phyloP scores from a whole-genome alignment of 2,329 filamentous ascomycete genomes.

The Colletotrichum viniferum region DNA sequence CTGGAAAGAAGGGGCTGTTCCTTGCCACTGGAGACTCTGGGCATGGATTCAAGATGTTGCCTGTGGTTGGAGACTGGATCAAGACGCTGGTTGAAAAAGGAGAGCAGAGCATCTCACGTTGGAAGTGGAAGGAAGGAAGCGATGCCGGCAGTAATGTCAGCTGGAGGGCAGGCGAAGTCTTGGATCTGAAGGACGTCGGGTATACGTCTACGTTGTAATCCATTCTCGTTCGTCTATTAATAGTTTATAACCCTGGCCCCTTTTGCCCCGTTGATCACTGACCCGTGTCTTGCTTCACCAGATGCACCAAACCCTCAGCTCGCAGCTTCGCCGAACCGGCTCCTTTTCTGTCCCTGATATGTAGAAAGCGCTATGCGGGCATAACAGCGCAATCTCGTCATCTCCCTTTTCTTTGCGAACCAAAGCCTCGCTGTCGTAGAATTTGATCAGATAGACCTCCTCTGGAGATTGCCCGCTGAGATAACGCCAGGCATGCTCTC shows the following conservation, averaged over 20 bases:
- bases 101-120: slow-evolving; percentile 46
- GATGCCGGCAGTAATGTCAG: slow-evolving; percentile 32
- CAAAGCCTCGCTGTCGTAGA: slow-evolving; percentile 10
- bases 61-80: slow-evolving; percentile 57
- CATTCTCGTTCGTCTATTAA: neutral
- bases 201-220: neutral
- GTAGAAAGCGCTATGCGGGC: slow-evolving; percentile 1
- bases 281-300: neutral
- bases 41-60: slow-evolving; percentile 68
- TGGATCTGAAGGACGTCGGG: slow-evolving; percentile 27
- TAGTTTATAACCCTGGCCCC: neutral
- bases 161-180: slow-evolving; percentile 34
- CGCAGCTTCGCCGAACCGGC: neutral
- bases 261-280: neutral
- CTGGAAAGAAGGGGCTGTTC: slow-evolving; percentile 51
- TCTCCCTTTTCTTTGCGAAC: neutral
- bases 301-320: slow-evolving; percentile 7
- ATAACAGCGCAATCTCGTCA: neutral
- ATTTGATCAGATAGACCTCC: neutral
- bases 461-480: slow-evolving; percentile 2
- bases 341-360: neutral
- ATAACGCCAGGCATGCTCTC: neutral
- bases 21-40: slow-evolving; percentile 63
- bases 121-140: slow-evolving; percentile 53
- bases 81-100: slow-evolving; percentile 47